Evolutionary conservation across 164 flowering plant species (phyloP).

Genomic region (Annona squamosa): DNA sequence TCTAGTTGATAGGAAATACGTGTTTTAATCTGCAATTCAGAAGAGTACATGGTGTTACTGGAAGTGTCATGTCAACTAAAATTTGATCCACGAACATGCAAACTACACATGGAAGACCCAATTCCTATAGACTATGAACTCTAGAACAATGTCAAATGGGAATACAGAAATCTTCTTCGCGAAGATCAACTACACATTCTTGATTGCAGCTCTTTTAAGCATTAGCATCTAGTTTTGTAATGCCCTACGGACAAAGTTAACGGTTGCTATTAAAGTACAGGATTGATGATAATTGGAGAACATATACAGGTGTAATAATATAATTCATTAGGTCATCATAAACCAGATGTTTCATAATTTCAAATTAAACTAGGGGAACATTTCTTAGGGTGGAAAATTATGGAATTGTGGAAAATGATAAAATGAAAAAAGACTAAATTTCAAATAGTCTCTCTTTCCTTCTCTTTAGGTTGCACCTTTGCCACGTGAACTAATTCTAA

Average conservation of each 20-base stretch:
- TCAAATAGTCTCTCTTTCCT: too few species aligned
- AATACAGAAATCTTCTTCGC: neutral
- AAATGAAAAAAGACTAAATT: too few species aligned
- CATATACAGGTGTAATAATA: too few species aligned
- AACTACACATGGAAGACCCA: neutral
- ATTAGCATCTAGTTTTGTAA: neutral
- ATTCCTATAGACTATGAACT: neutral
- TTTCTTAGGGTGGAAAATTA: too few species aligned
- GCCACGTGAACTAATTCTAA: too few species aligned
- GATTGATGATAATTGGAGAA: too few species aligned
- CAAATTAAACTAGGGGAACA: too few species aligned
- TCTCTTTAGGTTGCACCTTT: too few species aligned
- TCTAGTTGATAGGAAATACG: neutral
- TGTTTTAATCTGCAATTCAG: neutral
- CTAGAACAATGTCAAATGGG: neutral
- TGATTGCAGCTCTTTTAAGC: neutral
- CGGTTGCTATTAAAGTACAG: too few species aligned
- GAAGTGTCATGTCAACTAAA: neutral
- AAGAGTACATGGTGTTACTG: neutral
- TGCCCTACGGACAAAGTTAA: neutral
- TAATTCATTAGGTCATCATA: too few species aligned
- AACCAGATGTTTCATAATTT: too few species aligned
- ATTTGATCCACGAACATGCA: neutral
- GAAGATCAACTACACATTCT: neutral
- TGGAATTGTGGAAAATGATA: too few species aligned